Base-by-base conservation (phyloP, 805 yeast species). In the Barnettozyma wickerhamii region DNA sequence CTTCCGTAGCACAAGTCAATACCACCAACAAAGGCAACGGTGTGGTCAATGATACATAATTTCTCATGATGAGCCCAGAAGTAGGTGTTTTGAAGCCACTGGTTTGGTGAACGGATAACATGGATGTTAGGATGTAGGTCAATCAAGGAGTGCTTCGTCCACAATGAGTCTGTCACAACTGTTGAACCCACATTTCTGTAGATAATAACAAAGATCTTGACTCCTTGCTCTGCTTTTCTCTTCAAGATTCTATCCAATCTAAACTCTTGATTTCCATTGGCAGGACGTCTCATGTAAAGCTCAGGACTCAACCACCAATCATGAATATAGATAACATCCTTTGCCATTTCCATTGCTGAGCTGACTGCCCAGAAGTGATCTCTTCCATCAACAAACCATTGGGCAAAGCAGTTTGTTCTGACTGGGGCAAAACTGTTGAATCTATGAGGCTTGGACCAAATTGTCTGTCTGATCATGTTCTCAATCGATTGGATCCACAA, bases 41-140 rank as follows among this genome's bases (percentile, higher is more conserved):
- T 81, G 49, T 86, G 86, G 62, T 93, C 99, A 43, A 93, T 69
- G 27, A 93, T 75, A 45, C 90, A 79, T 42, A 93, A 62, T 56
- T 93, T 93, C 56, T 93, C 99, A 65, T 93, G 99, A 66, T 93
- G 99, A 0, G 99, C 99, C 99, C 99, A 93, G 59, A 93, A 95
- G 55, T 80, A 84, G 0, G 96, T 91, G 51, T 87, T 86, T 58
- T 93, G 97, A 40, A 87, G 65, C 59, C 93, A 77, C 60, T 93
- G 99, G 52, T 93, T 90, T 5, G 99, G 99, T 1, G 97, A 90
- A 51, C 99, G 76, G 46, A 93, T 75, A 12, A 91, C 89, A 62
- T 86, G 91, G 37, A 93, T 79, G 56, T 93, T 93, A 19, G 79
- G 81, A 61, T 91, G 89, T 31, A 93, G 67, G 40, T 84, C 88